Evolutionary conservation across 306 rosid genomes (phyloP).

Genomic region (Medicago lupulina): DNA sequence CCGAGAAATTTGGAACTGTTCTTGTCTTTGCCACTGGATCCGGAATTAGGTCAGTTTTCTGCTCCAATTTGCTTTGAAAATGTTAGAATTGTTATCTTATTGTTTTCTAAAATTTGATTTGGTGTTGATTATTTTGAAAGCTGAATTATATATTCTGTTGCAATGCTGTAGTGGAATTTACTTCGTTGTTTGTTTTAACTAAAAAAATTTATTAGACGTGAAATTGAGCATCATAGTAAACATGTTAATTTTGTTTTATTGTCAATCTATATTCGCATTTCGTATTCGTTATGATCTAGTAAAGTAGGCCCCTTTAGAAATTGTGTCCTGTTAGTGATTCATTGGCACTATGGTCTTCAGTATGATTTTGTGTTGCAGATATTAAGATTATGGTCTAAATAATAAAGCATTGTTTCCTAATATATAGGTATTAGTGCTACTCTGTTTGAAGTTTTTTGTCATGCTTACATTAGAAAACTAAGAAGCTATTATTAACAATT

Average conservation of each 20-base stretch:
- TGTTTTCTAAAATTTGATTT: background rate
- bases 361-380: constrained; percentile 19
- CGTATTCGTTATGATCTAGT: background rate
- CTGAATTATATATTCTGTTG: background rate
- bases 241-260: constrained; percentile 5
- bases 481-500: constrained; percentile 21
- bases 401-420: background rate
- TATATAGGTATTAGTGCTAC: background rate
- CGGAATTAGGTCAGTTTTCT: constrained; percentile 74
- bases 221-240: background rate
- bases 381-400: background rate
- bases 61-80: background rate
- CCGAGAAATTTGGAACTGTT: constrained; percentile 65
- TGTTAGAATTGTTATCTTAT: background rate
- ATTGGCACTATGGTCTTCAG: background rate
- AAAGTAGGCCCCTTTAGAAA: constrained; percentile 11
- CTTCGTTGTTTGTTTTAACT: background rate
- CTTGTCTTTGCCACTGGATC: constrained; percentile 89
- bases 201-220: background rate
- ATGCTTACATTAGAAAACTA: background rate
- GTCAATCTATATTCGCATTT: background rate
- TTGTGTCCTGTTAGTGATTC: background rate
- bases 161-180: background rate
- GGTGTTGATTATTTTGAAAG: background rate
- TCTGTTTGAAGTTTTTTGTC: background rate